Evolutionary conservation across 2,329 filamentous ascomycete species (phyloP), one percentile per base, ranked within the genome.

Genomic region (Aspergillus piperis): DNA sequence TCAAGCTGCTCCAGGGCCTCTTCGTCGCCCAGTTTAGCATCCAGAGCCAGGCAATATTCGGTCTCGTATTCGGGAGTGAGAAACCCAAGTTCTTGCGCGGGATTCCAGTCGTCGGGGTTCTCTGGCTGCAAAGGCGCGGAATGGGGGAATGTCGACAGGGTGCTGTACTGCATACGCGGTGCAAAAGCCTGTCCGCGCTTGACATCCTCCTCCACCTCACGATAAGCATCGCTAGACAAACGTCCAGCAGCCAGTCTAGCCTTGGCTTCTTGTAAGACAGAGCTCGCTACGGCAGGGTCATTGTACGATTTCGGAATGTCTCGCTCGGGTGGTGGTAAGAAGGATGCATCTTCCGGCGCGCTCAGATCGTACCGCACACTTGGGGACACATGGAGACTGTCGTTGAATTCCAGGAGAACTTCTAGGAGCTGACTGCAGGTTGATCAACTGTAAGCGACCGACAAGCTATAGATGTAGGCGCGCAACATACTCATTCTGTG

Each of bases 321-420:
- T 23, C 75, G 64, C 58, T 82, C 78, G 15, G 80, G 75, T 10
- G 78, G 75, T 3, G 80, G 76, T 60, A 85, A 82, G 51, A 79
- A 78, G 55, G 81, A 75, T 7, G 84, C 74, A 53, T 78, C 71
- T 49, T 69, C 72, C 3, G 75, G 71, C 38, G 75, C 68, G 59
- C 80, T 82, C 59, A 97, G 80, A 70, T 94, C 88, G 78, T 92
- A 89, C 68, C 90, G 90, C 70, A 90, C 86, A 60, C 88, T 84
- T 27, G 86, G 81, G 10, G 91, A 87, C 48, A 98, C 87, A 73
- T 95, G 90, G 19, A 89, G 82, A 47, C 87, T 90, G 54, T 90
- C 87, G 78, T 99, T 99, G 78, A 97, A 85, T 71, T 97, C 93
- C 63, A 96, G 83, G 36, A 98, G 86, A 10, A 97, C 80, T 69